Evolutionary conservation across 306 rosid species (phyloP).

Genomic region (Cicer yamashitae): DNA sequence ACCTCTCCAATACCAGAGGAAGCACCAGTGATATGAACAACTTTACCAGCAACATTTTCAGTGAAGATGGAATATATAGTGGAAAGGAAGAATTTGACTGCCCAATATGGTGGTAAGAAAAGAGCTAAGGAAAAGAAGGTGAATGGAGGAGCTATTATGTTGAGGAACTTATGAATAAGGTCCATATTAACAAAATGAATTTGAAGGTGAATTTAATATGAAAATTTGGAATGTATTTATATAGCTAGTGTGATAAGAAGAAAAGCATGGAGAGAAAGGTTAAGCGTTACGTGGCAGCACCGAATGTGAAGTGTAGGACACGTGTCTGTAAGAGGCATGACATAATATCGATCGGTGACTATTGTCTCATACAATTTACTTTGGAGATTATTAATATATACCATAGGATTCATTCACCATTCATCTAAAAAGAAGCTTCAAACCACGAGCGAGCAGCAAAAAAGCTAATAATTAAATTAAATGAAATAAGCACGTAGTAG

Average conservation of each 20-base stretch:
- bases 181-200: conserved; percentile 32
- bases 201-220: neutral
- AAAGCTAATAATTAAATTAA: neutral
- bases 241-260: neutral
- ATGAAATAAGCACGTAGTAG: too few species aligned
- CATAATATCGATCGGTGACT: neutral
- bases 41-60: conserved; percentile 66
- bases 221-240: neutral
- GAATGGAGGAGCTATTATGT: conserved; percentile 60
- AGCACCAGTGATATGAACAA: conserved; percentile 76
- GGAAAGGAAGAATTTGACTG: conserved; percentile 52
- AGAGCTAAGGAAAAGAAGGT: conserved; percentile 63
- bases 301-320: conserved; percentile 50
- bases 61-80: conserved; percentile 42
- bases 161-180: conserved; percentile 58
- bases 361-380: neutral
- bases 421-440: conserved; percentile 11
- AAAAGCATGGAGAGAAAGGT: neutral
- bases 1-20: conserved; percentile 58
- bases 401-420: neutral
- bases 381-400: too few species aligned
- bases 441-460: neutral
- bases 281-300: conserved; percentile 47
- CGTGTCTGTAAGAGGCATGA: conserved; percentile 28
- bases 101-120: conserved; percentile 60